phyloP scores from a whole-genome alignment of 345 rosid genomes.

The Corymbia maculata region DNA sequence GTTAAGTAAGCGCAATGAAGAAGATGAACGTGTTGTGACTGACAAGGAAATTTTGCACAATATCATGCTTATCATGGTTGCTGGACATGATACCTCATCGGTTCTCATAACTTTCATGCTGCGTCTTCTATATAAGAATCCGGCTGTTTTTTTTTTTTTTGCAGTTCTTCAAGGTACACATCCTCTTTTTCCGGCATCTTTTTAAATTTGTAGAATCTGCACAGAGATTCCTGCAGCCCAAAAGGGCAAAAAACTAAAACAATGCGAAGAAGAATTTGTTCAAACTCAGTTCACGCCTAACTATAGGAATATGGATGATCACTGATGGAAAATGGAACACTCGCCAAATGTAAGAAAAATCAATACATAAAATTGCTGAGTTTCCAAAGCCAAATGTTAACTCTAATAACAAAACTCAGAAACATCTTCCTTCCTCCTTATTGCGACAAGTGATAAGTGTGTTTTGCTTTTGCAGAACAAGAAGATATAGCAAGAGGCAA shows the following conservation, averaged over 20 bases:
- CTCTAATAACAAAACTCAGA: neutral
- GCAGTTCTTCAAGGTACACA: slow-evolving; percentile 37
- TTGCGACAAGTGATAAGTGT: neutral
- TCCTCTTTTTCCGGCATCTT: neutral
- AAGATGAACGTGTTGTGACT: slow-evolving; percentile 6
- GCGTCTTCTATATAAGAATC: slow-evolving; percentile 27
- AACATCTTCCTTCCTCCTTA: neutral
- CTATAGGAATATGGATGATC: neutral
- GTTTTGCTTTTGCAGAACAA: slow-evolving; percentile 25
- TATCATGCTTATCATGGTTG: slow-evolving; percentile 41
- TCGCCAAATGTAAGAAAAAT: neutral
- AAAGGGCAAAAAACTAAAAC: neutral
- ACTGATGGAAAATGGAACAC: neutral
- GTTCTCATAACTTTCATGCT: slow-evolving; percentile 37
- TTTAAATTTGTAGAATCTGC: neutral
- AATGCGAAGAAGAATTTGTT: neutral
- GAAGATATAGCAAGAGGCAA: slow-evolving; percentile 9
- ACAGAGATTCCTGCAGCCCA: neutral
- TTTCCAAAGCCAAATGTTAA: neutral
- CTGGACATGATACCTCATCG: slow-evolving; percentile 51
- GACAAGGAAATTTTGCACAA: slow-evolving; percentile 45
- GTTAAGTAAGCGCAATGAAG: slow-evolving; percentile 12
- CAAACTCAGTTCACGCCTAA: neutral
- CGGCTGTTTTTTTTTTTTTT: too few relatives aligned
- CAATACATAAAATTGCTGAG: neutral